Evolutionary conservation across 2,329 filamentous ascomycete species (phyloP).

Genomic region (Colletotrichum lindemuthianum): DNA sequence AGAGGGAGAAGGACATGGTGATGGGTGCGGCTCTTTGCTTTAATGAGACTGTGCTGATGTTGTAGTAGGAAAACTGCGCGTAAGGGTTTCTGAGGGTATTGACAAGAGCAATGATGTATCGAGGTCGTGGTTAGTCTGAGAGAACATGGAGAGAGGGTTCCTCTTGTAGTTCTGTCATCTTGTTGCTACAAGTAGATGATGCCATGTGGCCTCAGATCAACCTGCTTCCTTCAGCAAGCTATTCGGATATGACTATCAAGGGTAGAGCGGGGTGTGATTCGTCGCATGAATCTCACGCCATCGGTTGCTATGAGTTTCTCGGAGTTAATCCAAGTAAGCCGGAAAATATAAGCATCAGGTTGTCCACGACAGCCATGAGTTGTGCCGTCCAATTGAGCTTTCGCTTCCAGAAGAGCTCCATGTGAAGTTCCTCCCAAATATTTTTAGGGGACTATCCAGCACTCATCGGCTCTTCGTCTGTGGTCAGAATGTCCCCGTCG

Average conservation of each 20-base stretch:
- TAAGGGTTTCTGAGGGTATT: not conserved
- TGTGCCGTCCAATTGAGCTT: not conserved
- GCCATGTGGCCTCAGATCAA: no score
- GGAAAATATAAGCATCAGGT: not conserved
- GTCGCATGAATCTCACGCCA: no score
- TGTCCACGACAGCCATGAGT: no score
- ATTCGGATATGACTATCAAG: no score
- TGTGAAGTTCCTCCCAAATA: conserved; percentile 37
- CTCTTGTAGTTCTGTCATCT: no score
- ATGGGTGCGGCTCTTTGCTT: not conserved
- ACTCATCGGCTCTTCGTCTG: conserved; percentile 32
- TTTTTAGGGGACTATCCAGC: conserved; percentile 36
- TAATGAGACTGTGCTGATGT: not conserved
- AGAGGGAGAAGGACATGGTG: conserved; percentile 6
- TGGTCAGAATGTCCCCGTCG: conserved; percentile 37
- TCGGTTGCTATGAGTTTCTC: no score
- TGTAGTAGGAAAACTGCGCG: not conserved
- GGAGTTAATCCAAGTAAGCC: not conserved
- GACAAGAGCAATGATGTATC: no score
- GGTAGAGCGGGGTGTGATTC: no score
- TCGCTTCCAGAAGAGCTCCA: not conserved
- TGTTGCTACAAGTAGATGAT: no score
- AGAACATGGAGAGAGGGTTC: no score
- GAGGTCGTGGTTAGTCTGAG: no score
- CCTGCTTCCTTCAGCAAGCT: no score